phyloP scores from a whole-genome alignment of 106 monocot genomes.

The Allium sativum region DNA sequence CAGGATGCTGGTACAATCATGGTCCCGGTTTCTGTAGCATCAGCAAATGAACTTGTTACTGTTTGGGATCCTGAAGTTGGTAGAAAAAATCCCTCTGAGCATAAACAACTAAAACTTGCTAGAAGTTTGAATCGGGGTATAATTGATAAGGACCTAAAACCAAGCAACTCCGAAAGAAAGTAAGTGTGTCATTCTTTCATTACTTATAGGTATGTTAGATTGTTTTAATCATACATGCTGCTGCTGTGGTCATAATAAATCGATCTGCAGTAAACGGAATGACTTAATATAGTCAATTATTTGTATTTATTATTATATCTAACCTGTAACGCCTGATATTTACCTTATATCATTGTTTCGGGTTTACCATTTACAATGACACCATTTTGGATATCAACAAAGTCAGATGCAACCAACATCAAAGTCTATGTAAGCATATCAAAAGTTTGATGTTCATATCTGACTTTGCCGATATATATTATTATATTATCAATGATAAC shows the following conservation, averaged over 20 bases:
- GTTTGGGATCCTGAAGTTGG: conserved; percentile 99
- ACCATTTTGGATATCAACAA: too few species aligned
- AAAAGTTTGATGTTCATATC: too few species aligned
- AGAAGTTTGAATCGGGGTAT: conserved; percentile 89
- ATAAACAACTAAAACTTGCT: conserved; percentile 94
- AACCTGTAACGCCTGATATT: too few species aligned
- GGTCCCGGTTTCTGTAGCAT: conserved; percentile 49
- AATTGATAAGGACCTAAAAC: conserved; percentile 87
- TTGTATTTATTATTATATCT: too few species aligned
- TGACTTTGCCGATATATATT: too few species aligned
- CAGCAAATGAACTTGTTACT: conserved; percentile 90
- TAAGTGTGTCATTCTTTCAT: conserved; percentile 26
- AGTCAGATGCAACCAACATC: too few species aligned
- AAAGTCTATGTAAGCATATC: too few species aligned
- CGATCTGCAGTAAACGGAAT: too few species aligned
- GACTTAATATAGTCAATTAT: too few species aligned
- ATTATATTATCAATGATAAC: too few species aligned
- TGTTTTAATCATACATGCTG: conserved; percentile 1
- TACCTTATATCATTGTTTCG: too few species aligned
- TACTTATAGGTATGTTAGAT: not conserved
- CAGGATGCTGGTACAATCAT: conserved; percentile 75
- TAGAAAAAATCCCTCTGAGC: conserved; percentile 95
- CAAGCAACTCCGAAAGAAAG: conserved; percentile 78
- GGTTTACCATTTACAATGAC: too few species aligned
- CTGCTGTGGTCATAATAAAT: not conserved